phyloP scores from a whole-genome alignment of 2,329 filamentous ascomycete species.

The Cladophialophora bantiana region DNA sequence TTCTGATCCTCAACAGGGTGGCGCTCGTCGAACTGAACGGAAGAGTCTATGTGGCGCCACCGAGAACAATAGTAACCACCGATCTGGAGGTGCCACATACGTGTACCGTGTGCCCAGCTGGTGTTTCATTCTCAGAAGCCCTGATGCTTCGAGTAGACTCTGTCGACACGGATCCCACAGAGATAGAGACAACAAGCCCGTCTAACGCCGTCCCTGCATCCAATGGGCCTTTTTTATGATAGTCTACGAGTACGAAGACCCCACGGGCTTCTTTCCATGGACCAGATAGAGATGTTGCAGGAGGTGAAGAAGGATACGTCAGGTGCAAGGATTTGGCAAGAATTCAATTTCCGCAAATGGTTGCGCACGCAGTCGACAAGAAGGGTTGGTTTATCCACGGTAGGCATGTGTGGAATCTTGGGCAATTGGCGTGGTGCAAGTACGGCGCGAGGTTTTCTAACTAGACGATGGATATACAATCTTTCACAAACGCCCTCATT shows the following conservation, averaged over 20 bases:
- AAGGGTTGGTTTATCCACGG: slow-evolving; percentile 13
- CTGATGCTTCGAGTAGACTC: background rate
- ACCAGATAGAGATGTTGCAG: slow-evolving; percentile 23
- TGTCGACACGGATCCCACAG: background rate
- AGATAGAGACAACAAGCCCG: background rate
- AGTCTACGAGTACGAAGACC: slow-evolving; percentile 30
- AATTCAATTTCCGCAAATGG: slow-evolving; percentile 13
- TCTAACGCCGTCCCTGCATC: slow-evolving; percentile 1
- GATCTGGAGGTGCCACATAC: slow-evolving; percentile 23
- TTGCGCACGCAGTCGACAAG: background rate
- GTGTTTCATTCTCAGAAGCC: slow-evolving; percentile 12
- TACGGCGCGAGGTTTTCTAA: too few species aligned
- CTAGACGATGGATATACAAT: background rate
- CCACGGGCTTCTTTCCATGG: slow-evolving; percentile 27
- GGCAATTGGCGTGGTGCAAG: background rate
- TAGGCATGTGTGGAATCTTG: slow-evolving; percentile 7
- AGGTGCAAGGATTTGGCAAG: slow-evolving; percentile 14
- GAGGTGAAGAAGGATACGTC: slow-evolving; percentile 17
- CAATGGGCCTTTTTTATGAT: slow-evolving; percentile 26
- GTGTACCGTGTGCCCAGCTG: slow-evolving; percentile 21
- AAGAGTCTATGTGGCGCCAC: slow-evolving; percentile 25
- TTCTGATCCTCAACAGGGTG: slow-evolving; percentile 20
- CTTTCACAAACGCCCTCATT: too few species aligned
- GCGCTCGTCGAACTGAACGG: slow-evolving; percentile 22
- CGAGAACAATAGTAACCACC: slow-evolving; percentile 22